Conservation (phyloP, 2,329 filamentous ascomycete species). For the Trichoderma simmonsii region DNA sequence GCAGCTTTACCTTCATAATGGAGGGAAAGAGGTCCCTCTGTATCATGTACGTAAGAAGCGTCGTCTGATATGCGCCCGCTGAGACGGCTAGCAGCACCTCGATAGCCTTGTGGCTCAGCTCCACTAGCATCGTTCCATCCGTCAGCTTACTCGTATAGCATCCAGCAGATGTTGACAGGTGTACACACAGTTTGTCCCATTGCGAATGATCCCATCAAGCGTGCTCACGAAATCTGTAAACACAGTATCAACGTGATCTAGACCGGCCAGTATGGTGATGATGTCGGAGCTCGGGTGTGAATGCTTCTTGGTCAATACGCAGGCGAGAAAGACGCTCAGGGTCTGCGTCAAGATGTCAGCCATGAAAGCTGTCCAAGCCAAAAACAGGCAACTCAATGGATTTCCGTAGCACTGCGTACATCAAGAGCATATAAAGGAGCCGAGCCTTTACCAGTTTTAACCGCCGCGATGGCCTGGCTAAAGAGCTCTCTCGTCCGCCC, state of each 20-base stretch:
- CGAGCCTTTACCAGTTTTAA: constrained; percentile 59
- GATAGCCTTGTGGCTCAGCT: constrained; percentile 75
- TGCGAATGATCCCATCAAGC: constrained; percentile 79
- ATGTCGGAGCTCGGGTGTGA: constrained; percentile 94
- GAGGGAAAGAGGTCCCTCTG: constrained; percentile 92
- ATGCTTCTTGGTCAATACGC: constrained; percentile 82
- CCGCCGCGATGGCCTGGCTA: constrained; percentile 63
- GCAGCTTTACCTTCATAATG: constrained; percentile 74
- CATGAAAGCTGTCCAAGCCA: constrained; percentile 32
- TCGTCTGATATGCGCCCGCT: constrained; percentile 93
- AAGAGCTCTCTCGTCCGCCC: constrained; percentile 79
- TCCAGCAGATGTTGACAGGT: constrained; percentile 25
- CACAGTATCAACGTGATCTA: constrained; percentile 81
- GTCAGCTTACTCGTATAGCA: constrained; percentile 1
- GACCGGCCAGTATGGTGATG: constrained; percentile 81
- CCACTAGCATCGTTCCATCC: constrained; percentile 48
- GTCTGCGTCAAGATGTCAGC: constrained; percentile 56
- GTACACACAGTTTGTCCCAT: constrained; percentile 64
- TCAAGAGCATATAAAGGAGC: constrained; percentile 79
- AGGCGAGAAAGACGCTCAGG: constrained; percentile 80
- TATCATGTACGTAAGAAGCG: constrained; percentile 89
- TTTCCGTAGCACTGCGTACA: constrained; percentile 49
- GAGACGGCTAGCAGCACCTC: constrained; percentile 78
- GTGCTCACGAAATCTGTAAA: constrained; percentile 85
- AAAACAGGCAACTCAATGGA: background rate